Evolutionary conservation across 106 monocot genomes (phyloP), one percentile per base, ranked within the genome.

Genomic region (Cymbidium sinense): DNA sequence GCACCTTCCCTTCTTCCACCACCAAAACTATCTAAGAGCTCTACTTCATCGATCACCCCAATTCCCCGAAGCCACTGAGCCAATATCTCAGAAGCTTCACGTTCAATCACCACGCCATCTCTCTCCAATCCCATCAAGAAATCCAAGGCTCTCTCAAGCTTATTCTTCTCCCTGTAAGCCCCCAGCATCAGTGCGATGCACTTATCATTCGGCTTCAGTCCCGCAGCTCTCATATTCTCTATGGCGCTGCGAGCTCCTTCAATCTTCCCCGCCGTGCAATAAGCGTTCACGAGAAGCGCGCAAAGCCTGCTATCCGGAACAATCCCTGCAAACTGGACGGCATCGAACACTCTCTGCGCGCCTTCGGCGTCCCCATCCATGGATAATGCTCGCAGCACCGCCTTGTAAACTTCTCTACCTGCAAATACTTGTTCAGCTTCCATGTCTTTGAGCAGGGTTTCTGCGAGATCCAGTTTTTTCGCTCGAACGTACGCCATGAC

Each of bases 401-500:
- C 94, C 86, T 99, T 99, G 86, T 94, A 94, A 69, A 99, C 87
- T 80, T 99, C 94, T 78, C 51, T 92, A 39, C 92, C 80, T 1
- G 90, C 85, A 47, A 81, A 83, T 18, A 85, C 84, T 77, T 99
- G 85, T 73, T 79, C 69, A 0, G 73, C 74, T 31, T 92, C 92
- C 88, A 87, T 88, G 65, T 92, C 94, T 58, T 61, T 81, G 36
- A 94, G 79, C 54, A 99, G 55, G 41, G 3, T 78, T 84, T 99
- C 98, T 28, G 92, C 98, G 27, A 69, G 61, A 17, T 87, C 81
- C 58, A 89, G 82, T 82, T 81, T 80, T n/a, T 43, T 81, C 31
- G 92, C 94, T 55, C 94, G 84, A 61, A 99, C 75, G 74, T 89
- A 94, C 11, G 98, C 90, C 94, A 92, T 99, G 70, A 92, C 78